Percentiles rank a stretch among this genome's conserved stretches.
phyloP scores from a whole-genome alignment of 306 rosid species.

The Astragalus glycyphyllos region DNA sequence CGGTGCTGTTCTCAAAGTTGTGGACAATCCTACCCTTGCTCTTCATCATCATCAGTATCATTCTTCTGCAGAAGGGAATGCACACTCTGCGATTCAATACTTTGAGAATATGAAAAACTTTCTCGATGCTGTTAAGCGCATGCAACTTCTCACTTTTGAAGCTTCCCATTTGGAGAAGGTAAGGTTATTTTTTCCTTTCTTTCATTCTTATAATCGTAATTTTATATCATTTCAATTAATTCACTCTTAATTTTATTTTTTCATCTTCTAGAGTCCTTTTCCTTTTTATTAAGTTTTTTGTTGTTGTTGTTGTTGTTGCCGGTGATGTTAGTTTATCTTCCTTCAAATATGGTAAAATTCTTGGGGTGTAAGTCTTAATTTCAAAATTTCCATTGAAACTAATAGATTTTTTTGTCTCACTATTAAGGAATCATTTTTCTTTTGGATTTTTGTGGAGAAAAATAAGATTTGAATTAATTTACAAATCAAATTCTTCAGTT shows the following conservation, averaged over 20 bases:
- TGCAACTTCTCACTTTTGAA: constrained; percentile 93
- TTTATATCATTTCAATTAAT: background rate
- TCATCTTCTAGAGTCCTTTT: no score
- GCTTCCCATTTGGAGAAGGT: constrained; percentile 98
- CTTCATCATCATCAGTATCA: constrained; percentile 55
- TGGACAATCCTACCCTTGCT: constrained; percentile 74
- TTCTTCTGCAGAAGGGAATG: constrained; percentile 74
- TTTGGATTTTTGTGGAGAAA: background rate
- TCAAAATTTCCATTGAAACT: background rate
- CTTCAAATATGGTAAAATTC: background rate
- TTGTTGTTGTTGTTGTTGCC: background rate
- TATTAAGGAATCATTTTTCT: background rate
- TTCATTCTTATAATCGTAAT: background rate
- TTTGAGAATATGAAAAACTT: constrained; percentile 97
- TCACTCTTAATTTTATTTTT: no score
- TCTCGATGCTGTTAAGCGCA: constrained; percentile 89
- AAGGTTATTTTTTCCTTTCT: background rate
- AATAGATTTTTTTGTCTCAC: background rate
- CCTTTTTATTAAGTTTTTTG: no score
- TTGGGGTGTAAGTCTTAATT: background rate
- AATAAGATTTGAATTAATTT: background rate
- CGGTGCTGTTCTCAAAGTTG: constrained; percentile 94
- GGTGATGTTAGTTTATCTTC: no score
- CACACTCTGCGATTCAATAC: constrained; percentile 97
- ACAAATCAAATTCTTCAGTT: background rate